A percentile compares a stretch with the other conserved stretches of the same genome.
Conservation (phyloP, 352 stramenopile genomes). For the Globisporangium paroecandrum region DNA sequence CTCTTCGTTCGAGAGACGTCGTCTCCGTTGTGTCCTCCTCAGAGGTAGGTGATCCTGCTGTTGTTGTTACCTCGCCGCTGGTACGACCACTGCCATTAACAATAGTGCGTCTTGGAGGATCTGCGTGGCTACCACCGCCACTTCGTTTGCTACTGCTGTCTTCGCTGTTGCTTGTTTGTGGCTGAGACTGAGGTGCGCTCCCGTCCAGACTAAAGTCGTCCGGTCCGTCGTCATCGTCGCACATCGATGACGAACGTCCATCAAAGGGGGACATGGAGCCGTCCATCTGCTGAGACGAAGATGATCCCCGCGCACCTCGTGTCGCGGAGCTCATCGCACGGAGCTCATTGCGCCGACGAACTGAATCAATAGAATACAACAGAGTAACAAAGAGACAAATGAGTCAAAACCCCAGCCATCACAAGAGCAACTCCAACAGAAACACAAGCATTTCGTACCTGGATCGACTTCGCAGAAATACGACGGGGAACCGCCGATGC, state of each 20-base stretch:
- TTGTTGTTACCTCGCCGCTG: neutral
- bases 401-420: neutral
- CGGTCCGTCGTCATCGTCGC: constrained; percentile 14
- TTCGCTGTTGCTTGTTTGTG: neutral
- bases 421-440: neutral
- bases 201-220: constrained; percentile 21
- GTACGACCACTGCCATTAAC: neutral
- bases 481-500: constrained; percentile 70
- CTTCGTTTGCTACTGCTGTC: neutral
- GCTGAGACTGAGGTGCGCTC: constrained; percentile 4
- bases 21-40: neutral
- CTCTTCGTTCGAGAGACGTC: constrained; percentile 13
- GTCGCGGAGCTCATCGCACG: constrained; percentile 1
- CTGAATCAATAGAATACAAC: neutral
- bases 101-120: neutral
- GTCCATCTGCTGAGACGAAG: neutral
- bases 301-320: neutral
- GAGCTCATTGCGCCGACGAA: constrained; percentile 13
- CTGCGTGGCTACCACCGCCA: neutral
- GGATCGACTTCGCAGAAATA: constrained; percentile 65
- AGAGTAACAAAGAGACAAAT: neutral
- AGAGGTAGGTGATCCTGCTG: constrained; percentile 5
- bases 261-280: constrained; percentile 2
- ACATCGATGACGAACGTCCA: constrained; percentile 1
- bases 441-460: neutral